These are phyloP conservation scores for Coniochaeta sp. DNA, from an alignment of 2,329 filamentous ascomycete genomes.

Conservation along the genomic window DNA sequence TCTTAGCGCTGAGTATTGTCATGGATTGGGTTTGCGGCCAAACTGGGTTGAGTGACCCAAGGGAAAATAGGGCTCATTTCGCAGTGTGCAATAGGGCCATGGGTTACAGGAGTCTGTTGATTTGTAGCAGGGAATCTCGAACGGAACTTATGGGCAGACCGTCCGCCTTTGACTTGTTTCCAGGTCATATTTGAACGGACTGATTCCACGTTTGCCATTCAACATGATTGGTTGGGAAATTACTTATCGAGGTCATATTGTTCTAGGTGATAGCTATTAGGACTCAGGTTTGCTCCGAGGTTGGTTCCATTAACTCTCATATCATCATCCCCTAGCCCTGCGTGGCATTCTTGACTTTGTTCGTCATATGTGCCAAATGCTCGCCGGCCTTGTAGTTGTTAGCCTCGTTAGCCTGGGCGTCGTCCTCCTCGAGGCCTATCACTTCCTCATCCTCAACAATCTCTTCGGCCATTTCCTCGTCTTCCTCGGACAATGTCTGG, in stretches of 20 bases:
- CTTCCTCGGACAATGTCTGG: slow-evolving; percentile 11
- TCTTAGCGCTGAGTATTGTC: neutral
- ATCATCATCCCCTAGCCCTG: neutral
- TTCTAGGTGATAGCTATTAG: neutral
- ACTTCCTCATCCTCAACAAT: slow-evolving; percentile 5
- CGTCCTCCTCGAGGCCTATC: slow-evolving; percentile 4
- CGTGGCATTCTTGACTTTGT: neutral
- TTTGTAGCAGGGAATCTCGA: neutral
- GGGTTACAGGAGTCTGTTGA: neutral
- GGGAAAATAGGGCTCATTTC: neutral
- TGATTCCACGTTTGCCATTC: too few relatives aligned
- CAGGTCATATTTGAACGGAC: too few relatives aligned
- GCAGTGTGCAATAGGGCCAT: neutral
- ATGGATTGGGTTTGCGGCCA: neutral
- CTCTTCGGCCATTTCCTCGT: neutral
- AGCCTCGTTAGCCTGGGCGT: neutral
- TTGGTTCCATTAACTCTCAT: neutral
- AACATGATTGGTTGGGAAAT: neutral
- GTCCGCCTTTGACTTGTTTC: too few relatives aligned
- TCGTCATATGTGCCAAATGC: neutral
- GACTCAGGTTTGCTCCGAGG: neutral
- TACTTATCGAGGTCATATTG: neutral
- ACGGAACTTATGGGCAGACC: neutral
- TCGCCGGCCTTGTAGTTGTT: neutral
- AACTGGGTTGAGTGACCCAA: neutral